Conservation (phyloP, 768 basidiomycete species). For the Clavulina sp. region DNA sequence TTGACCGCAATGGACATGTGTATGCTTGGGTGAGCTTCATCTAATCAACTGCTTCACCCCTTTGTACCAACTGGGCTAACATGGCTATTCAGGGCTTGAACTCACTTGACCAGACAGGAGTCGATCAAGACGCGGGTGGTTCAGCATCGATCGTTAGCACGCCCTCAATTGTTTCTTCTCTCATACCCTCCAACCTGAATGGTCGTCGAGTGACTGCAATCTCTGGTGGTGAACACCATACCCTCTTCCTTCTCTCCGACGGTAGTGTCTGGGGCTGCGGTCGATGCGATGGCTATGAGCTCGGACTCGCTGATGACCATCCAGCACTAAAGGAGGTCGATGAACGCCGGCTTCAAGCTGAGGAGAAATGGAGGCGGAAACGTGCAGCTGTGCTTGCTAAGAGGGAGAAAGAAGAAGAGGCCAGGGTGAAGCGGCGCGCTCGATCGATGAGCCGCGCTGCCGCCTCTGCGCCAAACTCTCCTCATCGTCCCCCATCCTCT, state of each 20-base stretch:
- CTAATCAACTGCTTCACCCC: constrained; percentile 49
- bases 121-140: not conserved
- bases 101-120: not conserved
- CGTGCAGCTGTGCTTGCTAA: not conserved
- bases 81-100: not conserved
- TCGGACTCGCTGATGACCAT: constrained; percentile 40
- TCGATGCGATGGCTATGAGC: constrained; percentile 64
- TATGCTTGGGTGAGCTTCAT: constrained; percentile 80
- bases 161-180: constrained; percentile 39
- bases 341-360: not conserved
- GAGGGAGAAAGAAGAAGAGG: not conserved
- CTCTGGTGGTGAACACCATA: constrained; percentile 72
- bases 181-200: constrained; percentile 40
- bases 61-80: constrained; percentile 14
- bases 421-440: too few species aligned
- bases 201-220: constrained; percentile 55
- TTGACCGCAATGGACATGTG: constrained; percentile 64
- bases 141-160: constrained; percentile 37
- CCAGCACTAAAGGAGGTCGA: constrained; percentile 12
- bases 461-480: too few species aligned
- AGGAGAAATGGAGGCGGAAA: not conserved
- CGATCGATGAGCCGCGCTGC: too few species aligned
- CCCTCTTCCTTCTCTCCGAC: constrained; percentile 67
- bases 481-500: too few species aligned
- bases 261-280: constrained; percentile 83